Evolutionary conservation across 2,329 filamentous ascomycete species (phyloP).

Genomic region (Madurella mycetomatis): DNA sequence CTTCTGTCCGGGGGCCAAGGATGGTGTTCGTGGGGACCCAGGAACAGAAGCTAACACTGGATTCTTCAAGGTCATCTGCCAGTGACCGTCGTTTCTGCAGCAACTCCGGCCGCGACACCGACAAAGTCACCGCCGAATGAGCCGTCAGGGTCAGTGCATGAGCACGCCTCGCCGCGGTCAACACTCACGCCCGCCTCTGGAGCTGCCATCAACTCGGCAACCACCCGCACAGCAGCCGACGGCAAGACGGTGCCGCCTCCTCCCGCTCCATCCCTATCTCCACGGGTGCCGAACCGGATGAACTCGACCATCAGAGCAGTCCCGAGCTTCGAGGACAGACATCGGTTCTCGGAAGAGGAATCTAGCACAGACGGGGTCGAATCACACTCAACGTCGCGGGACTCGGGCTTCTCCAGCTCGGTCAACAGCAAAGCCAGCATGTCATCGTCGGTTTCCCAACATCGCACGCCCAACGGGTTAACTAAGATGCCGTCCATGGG

Average conservation of each 20-base stretch:
- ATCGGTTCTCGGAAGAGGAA: slow-evolving; percentile 40
- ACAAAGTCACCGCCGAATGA: slow-evolving; percentile 14
- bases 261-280: slow-evolving; percentile 12
- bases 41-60: slow-evolving; percentile 2
- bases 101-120: slow-evolving; percentile 16
- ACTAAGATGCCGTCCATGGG: slow-evolving; percentile 31
- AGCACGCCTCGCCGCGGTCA: slow-evolving; percentile 20
- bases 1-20: too few species aligned
- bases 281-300: slow-evolving; percentile 30
- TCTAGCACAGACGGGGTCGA: slow-evolving; percentile 35
- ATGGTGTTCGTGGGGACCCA: too few species aligned
- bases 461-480: slow-evolving; percentile 27
- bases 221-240: slow-evolving; percentile 33
- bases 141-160: slow-evolving; percentile 22
- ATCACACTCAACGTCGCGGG: slow-evolving; percentile 31
- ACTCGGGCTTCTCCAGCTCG: slow-evolving; percentile 53
- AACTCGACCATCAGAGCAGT: slow-evolving; percentile 54
- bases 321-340: slow-evolving; percentile 46
- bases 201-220: slow-evolving; percentile 34
- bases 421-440: slow-evolving; percentile 51
- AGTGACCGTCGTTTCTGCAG: slow-evolving; percentile 8
- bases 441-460: slow-evolving; percentile 36
- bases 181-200: slow-evolving; percentile 38
- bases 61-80: slow-evolving; percentile 8
- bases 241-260: slow-evolving; percentile 25